A percentile compares a stretch with the other conserved stretches of the same genome.
Conservation (phyloP, 163 green algal genomes). For the Chloroidium sp. region DNA sequence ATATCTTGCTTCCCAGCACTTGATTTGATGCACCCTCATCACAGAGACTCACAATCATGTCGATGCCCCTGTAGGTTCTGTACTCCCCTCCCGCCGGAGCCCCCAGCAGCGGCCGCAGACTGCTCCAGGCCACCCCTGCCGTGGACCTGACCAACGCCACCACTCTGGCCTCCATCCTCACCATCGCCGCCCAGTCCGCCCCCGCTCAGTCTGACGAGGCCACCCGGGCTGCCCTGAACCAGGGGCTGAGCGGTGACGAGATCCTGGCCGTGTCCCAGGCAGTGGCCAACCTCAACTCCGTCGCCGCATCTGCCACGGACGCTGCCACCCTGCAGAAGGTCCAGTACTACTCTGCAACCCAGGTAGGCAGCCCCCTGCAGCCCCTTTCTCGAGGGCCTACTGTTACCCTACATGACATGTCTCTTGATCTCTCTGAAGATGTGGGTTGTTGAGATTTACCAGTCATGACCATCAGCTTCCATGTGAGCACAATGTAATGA, state of each 20-base stretch:
- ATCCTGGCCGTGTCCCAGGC: not conserved
- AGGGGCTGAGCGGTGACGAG: not conserved
- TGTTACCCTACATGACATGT: no score
- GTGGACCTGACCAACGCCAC: not conserved
- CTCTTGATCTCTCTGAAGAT: no score
- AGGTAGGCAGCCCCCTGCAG: not conserved
- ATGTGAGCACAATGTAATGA: no score
- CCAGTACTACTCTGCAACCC: not conserved
- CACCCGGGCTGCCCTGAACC: not conserved
- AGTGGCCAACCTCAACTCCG: not conserved
- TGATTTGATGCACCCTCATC: no score
- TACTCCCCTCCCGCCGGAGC: not conserved
- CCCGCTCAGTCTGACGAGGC: not conserved
- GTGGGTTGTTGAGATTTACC: no score
- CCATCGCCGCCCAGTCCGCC: not conserved
- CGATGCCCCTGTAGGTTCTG: not conserved
- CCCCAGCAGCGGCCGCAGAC: not conserved
- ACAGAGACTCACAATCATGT: no score
- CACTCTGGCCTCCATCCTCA: not conserved
- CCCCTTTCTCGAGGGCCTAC: not conserved
- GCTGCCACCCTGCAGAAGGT: not conserved
- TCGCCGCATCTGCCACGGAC: not conserved
- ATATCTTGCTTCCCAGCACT: no score
- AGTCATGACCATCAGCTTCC: no score
- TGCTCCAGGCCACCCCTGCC: not conserved